Conservation (phyloP, 106 monocot species). For the Dendrobium catenatum region DNA sequence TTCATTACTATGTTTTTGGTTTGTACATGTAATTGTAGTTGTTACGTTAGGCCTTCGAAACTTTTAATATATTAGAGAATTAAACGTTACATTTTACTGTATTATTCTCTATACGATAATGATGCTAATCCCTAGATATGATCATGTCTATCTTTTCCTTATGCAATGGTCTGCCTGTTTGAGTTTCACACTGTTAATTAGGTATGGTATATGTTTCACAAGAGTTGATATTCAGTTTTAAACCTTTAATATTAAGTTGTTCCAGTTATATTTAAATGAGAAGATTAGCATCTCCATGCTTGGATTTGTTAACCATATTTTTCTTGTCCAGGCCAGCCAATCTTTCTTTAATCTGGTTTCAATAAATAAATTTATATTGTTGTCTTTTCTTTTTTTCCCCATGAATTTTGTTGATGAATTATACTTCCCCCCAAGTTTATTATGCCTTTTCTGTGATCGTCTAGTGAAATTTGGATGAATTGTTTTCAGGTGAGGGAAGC, state of each 20-base stretch:
- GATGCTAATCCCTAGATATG: not conserved
- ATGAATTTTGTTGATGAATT: not conserved
- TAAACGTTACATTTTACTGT: not conserved
- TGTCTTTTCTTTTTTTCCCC: no score
- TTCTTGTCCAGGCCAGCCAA: not conserved
- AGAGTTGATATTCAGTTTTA: not conserved
- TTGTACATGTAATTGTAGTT: not conserved
- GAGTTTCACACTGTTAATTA: not conserved
- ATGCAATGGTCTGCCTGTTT: not conserved
- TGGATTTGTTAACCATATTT: not conserved
- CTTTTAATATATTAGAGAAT: not conserved
- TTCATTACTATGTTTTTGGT: not conserved
- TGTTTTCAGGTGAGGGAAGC: conserved; percentile 79
- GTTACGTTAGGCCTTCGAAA: not conserved
- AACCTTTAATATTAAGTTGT: not conserved
- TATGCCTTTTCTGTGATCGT: not conserved
- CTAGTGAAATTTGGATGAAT: conserved; percentile 7
- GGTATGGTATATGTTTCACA: not conserved
- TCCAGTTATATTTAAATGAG: not conserved
- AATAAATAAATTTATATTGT: not conserved
- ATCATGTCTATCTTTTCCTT: not conserved
- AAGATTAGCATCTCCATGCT: not conserved
- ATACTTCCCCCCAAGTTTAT: not conserved
- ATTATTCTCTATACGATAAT: not conserved
- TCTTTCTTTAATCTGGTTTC: not conserved